phyloP scores from a whole-genome alignment of 768 basidiomycete species.

The Rhodocollybia butyracea region DNA sequence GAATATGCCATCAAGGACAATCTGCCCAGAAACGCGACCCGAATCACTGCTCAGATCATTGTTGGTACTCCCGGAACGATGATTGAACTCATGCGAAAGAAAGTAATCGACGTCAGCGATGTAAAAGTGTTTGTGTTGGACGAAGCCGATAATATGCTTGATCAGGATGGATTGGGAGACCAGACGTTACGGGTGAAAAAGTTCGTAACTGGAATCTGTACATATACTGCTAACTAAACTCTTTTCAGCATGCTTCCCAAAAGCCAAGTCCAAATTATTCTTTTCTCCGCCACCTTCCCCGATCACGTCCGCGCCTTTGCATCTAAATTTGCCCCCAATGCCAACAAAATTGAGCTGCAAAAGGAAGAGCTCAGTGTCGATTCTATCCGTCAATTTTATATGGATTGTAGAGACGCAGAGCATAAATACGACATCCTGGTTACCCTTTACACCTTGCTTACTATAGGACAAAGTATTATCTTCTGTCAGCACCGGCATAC shows the following conservation, averaged over 20 bases:
- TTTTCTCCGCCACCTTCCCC: conserved; percentile 98
- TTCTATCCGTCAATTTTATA: conserved; percentile 94
- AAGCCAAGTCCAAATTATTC: conserved; percentile 70
- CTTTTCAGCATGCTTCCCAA: conserved; percentile 55
- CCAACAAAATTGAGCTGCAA: conserved; percentile 96
- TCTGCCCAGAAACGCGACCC: conserved; percentile 59
- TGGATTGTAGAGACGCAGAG: conserved; percentile 90
- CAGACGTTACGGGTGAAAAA: conserved; percentile 93
- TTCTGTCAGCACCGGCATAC: conserved; percentile 93
- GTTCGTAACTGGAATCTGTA: conserved; percentile 39
- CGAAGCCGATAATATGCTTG: conserved; percentile 99
- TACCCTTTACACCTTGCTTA: conserved; percentile 83
- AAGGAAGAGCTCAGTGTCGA: conserved; percentile 92
- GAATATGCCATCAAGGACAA: conserved; percentile 95
- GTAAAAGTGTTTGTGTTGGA: conserved; percentile 95
- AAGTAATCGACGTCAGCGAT: conserved; percentile 72
- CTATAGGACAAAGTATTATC: conserved; percentile 97
- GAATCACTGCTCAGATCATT: conserved; percentile 83
- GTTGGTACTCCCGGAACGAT: conserved; percentile 97
- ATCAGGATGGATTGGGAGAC: conserved; percentile 90
- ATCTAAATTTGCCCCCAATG: conserved; percentile 84
- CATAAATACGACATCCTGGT: conserved; percentile 97
- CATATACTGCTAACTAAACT: background rate
- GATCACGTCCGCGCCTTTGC: conserved; percentile 92
- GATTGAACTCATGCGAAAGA: conserved; percentile 77